Base-by-base conservation (phyloP, 73 alveolate species). In the Paramecium octaurelia region DNA sequence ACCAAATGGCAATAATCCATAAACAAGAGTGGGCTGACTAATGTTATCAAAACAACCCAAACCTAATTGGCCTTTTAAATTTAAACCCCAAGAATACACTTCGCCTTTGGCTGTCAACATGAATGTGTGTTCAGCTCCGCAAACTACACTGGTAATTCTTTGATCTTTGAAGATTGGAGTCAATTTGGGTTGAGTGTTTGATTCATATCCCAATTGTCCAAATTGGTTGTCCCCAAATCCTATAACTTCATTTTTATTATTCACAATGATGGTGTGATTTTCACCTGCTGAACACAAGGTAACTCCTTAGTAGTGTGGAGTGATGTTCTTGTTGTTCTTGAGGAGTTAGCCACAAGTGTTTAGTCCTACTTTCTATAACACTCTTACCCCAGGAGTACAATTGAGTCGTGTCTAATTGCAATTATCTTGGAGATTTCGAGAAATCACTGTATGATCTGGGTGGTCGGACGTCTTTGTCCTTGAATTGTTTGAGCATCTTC, bases 11-110 rank as follows among this genome's bases (percentile, higher is more conserved):
- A 89, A 60, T 16, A 89, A 69, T 46, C 92, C 86, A 42, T 71
- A 69, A 0, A 89, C 94, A 40, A 89, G 77, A 16, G 70, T 46
- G 8, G 94, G 94, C 12, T 73, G 11, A 46, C n/a, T 44, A 3
- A 46, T 23, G 35, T 89, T 89, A 48, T 89, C 94, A n/a, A 89
- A 89, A 44, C 58, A 24, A 24, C 94, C 94, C 10, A 89, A n/a
- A 18, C 94, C 94, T 50, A 89, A 70, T 46, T 89, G 77, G 6
- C 94, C 94, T 44, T 89, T 89, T 44, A 89, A 89, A 89, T 89
- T 89, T 68, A 89, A 71, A 71, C 94, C 94, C 94, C 94, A 89
- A 8, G 92, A 58, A 71, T 89, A 89, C 4, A 89, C 94, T 71
- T 89, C 94, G n/a, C 94, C 94, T 70, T 89, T 70, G 0, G 92